Base-by-base conservation (phyloP, 768 basidiomycete genomes). In the Boletus rufocinnamomeus region DNA sequence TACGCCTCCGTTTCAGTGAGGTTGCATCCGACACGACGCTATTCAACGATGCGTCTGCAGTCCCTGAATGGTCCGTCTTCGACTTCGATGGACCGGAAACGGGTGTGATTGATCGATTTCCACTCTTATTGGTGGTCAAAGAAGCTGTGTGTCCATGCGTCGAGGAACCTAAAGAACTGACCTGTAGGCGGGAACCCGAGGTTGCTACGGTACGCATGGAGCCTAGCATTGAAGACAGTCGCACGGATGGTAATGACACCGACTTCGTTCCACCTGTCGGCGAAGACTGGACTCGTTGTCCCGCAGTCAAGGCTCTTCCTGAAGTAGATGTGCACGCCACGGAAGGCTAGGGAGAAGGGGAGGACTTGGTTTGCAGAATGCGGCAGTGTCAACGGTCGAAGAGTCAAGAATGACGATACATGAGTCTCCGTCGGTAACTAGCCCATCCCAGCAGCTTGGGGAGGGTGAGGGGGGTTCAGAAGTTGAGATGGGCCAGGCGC, bases 351-450 rank as follows among this genome's bases (percentile, higher is more conserved):
- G 59, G 57, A 23, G 56, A 69, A 35, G 63, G 44, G 23, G 64
- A 59, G 2, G 60, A 16, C 63, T 65, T 8, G 75, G 71, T 62
- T 80, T 78, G 40, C 75, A 75, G 59, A 79, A 82, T 7, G 74
- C 77, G 7, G 73, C 67, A 3, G 87, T 86, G 62, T 89, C 83
- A 47, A 91, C 76, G 62, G 87, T 86, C 66, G 89, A 88, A 70
- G 90, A 90, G 69, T 90, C 88, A 4, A 87, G 72, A 9, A 85
- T 62, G 37, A 88, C 73, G 25, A 87, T 76, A 7, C 85, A 84
- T 32, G 83, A 83, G 58, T 86, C 85, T 41, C 69, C 59, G 50
- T 28, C 9, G 54, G 32, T 21, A 35, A 41, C 45, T 46, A 50
- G 17, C 19, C 48, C 23, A 35, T 54, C 32, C 49, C 47, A 28